A percentile compares a stretch with the other conserved stretches of the same genome.
These are phyloP conservation scores for Lonicera japonica DNA, from an alignment of 129 eudicot species.

Conservation along the genomic window DNA sequence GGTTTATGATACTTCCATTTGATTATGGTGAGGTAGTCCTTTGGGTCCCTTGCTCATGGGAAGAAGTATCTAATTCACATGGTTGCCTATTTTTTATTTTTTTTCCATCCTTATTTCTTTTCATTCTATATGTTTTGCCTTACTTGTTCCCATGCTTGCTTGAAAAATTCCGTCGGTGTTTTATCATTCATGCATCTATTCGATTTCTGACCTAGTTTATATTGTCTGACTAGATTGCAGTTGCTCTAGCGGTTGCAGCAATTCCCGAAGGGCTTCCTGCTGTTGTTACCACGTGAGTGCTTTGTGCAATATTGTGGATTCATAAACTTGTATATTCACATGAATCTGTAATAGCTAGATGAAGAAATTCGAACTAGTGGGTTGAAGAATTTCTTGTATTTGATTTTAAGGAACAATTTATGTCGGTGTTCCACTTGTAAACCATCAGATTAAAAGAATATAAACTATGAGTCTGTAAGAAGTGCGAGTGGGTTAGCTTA, in stretches of 20 bases:
- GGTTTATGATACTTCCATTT: not conserved
- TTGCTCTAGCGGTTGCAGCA: conserved; percentile 99
- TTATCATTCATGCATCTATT: not conserved
- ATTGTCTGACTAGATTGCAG: conserved; percentile 71
- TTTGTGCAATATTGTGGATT: conserved; percentile 7
- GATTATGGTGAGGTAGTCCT: not conserved
- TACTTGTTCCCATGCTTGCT: not conserved
- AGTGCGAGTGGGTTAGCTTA: too few relatives aligned
- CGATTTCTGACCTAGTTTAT: conserved; percentile 10
- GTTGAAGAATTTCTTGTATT: not conserved
- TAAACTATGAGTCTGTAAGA: not conserved
- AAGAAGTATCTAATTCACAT: not conserved
- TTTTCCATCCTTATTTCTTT: not conserved
- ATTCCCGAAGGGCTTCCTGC: conserved; percentile 99
- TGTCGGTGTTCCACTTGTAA: not conserved
- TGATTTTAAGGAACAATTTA: not conserved
- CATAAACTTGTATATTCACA: conserved; percentile 7
- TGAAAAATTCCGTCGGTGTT: not conserved
- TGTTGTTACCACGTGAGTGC: conserved; percentile 95
- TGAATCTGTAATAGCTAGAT: conserved; percentile 1
- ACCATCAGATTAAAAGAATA: not conserved
- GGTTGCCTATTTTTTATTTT: not conserved
- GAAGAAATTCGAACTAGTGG: not conserved
- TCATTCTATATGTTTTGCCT: not conserved
- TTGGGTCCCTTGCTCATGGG: not conserved